Evolutionary conservation across 2,329 filamentous ascomycete genomes (phyloP).

Genomic region (Fusarium tupiense): DNA sequence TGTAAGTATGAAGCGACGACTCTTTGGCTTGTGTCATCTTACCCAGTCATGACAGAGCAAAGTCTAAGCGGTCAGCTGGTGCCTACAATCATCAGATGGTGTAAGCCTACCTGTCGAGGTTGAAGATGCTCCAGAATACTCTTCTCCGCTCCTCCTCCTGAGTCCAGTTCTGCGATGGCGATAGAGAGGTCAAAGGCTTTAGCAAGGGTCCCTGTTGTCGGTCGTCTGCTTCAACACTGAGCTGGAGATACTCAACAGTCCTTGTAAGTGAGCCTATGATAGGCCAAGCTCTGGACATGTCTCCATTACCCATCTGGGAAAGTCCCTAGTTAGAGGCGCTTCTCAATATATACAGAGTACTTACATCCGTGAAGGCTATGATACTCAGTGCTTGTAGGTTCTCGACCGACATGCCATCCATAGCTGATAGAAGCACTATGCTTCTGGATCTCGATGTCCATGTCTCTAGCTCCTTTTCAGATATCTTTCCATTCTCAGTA

Average conservation of each 20-base stretch:
- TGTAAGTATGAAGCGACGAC: neutral
- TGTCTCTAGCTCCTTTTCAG: neutral
- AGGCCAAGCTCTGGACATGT: slow-evolving; percentile 43
- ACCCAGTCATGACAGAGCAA: slow-evolving; percentile 34
- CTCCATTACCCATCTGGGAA: slow-evolving; percentile 43
- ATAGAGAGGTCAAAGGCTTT: slow-evolving; percentile 1
- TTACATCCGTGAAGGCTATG: slow-evolving; percentile 35
- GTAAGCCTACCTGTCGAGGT: slow-evolving; percentile 41
- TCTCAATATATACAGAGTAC: neutral
- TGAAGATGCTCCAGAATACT: slow-evolving; percentile 49
- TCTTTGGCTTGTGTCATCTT: neutral
- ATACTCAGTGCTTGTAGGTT: slow-evolving; percentile 39
- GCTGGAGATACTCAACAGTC: slow-evolving; percentile 45
- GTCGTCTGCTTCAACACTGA: slow-evolving; percentile 41
- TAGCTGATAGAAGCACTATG: slow-evolving; percentile 31
- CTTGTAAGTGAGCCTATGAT: slow-evolving; percentile 45
- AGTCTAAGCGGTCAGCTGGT: slow-evolving; percentile 2
- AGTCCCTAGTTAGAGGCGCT: rapidly evolving
- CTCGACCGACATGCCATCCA: slow-evolving; percentile 37
- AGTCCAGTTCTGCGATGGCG: slow-evolving; percentile 43
- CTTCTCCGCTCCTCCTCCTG: slow-evolving; percentile 47
- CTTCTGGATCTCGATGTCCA: slow-evolving; percentile 28
- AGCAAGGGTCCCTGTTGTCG: slow-evolving; percentile 6
- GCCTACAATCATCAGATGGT: rapidly evolving
- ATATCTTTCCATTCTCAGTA: neutral